Conservation (phyloP, 2,329 filamentous ascomycete species). For the Aspergillus sp. region DNA sequence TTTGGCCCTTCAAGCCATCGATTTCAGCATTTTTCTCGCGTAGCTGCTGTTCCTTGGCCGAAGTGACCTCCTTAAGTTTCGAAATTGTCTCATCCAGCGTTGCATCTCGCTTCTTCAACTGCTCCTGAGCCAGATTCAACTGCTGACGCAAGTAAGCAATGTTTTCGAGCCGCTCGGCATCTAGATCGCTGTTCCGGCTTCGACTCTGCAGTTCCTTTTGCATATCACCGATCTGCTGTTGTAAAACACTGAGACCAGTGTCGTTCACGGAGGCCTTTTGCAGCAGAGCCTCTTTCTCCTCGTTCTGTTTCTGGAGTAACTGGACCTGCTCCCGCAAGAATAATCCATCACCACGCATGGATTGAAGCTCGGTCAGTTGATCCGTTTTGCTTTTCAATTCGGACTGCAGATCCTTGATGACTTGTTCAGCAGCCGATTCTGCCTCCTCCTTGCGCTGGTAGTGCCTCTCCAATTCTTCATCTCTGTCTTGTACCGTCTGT, state of each 20-base stretch:
- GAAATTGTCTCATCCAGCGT: constrained; percentile 32
- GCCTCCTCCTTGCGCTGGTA: constrained; percentile 33
- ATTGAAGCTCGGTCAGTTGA: constrained; percentile 28
- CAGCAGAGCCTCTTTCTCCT: constrained; percentile 24
- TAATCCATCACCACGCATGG: constrained; percentile 20
- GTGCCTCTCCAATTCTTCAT: constrained; percentile 34
- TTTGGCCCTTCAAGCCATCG: constrained; percentile 34
- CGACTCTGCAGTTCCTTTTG: constrained; percentile 31
- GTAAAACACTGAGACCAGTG: constrained; percentile 24
- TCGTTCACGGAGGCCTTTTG: constrained; percentile 21
- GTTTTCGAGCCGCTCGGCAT: constrained; percentile 30
- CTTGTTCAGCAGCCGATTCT: constrained; percentile 35
- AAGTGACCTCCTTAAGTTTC: constrained; percentile 33
- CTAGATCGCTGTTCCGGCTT: constrained; percentile 19
- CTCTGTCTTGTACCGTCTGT: constrained; percentile 30
- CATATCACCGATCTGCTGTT: constrained; percentile 32
- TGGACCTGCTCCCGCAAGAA: constrained; percentile 31
- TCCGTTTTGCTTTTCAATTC: constrained; percentile 35
- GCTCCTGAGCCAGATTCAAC: constrained; percentile 30
- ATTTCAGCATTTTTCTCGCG: constrained; percentile 37
- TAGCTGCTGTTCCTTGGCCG: constrained; percentile 33
- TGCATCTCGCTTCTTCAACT: constrained; percentile 34
- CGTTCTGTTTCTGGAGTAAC: constrained; percentile 26
- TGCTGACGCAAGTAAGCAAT: constrained; percentile 34
- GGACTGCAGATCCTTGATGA: constrained; percentile 35